Percentiles rank a stretch among this genome's conserved stretches.
phyloP scores from a whole-genome alignment of 75 land plant genomes.

The Larix kaempferi region DNA sequence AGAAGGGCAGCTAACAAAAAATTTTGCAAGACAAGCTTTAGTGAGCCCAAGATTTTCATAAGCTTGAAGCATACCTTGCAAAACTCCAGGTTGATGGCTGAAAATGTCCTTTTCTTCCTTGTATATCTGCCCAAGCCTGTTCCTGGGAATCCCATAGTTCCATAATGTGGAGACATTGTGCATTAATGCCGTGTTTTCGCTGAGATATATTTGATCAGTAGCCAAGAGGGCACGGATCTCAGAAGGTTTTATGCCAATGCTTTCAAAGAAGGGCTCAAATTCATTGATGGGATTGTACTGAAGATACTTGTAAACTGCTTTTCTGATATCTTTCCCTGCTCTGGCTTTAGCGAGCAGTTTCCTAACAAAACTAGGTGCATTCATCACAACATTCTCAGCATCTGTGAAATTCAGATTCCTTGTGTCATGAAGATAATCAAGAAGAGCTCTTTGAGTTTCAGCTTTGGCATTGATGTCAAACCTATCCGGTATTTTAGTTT shows the following conservation, averaged over 20 bases:
- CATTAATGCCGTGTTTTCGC: slow-evolving; percentile 33
- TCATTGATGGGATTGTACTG: slow-evolving; percentile 55
- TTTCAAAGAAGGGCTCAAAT: slow-evolving; percentile 71
- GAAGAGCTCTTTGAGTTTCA: slow-evolving; percentile 29
- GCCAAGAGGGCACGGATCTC: slow-evolving; percentile 32
- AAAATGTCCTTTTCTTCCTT: slow-evolving; percentile 34
- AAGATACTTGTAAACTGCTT: slow-evolving; percentile 22
- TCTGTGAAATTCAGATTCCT: slow-evolving; percentile 21
- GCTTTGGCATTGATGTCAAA: background rate
- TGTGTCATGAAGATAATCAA: slow-evolving; percentile 43
- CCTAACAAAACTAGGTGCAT: slow-evolving; percentile 29
- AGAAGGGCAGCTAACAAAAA: slow-evolving; percentile 26
- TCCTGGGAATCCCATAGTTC: slow-evolving; percentile 41
- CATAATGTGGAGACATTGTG: slow-evolving; percentile 41
- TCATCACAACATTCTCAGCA: slow-evolving; percentile 44
- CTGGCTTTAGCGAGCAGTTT: slow-evolving; percentile 34
- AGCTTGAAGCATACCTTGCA: slow-evolving; percentile 25
- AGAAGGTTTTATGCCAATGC: slow-evolving; percentile 43
- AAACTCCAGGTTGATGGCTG: slow-evolving; percentile 28
- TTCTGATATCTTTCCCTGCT: slow-evolving; percentile 7
- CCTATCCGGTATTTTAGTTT: no score
- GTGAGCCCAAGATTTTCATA: slow-evolving; percentile 33
- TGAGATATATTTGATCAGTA: slow-evolving; percentile 29
- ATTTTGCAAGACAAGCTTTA: slow-evolving; percentile 17
- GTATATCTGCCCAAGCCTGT: slow-evolving; percentile 45